Evolutionary conservation across 2,329 filamentous ascomycete species (phyloP).

Genomic region (Pyrenophora tritici-repentis): DNA sequence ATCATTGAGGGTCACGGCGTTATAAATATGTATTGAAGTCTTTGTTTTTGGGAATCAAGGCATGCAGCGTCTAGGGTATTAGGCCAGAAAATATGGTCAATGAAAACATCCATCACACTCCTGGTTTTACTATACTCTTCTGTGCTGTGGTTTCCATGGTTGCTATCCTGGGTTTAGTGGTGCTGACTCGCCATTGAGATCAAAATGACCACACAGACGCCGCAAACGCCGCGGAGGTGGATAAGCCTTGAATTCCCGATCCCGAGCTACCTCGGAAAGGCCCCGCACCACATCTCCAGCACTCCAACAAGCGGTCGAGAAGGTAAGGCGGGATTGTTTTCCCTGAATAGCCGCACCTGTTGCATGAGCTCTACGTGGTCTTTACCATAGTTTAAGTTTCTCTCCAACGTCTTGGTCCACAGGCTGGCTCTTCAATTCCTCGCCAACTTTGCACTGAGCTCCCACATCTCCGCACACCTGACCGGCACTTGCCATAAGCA

Average conservation of each 20-base stretch:
- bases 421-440: background rate
- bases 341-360: constrained; percentile 20
- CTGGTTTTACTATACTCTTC: no score
- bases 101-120: background rate
- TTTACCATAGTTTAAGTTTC: background rate
- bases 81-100: background rate
- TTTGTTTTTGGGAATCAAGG: constrained; percentile 24
- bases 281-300: constrained; percentile 8
- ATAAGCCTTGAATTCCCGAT: constrained; percentile 14
- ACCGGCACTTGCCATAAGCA: constrained; percentile 23
- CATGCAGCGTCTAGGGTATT: constrained; percentile 17
- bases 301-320: constrained; percentile 9
- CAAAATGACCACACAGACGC: constrained; percentile 4
- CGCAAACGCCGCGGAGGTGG: constrained; percentile 12
- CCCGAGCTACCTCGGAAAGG: constrained; percentile 16
- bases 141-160: no score
- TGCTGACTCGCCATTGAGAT: background rate
- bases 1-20: constrained; percentile 35
- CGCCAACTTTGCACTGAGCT: constrained; percentile 8
- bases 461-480: constrained; percentile 10
- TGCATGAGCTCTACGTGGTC: constrained; percentile 8
- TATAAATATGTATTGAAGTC: constrained; percentile 37
- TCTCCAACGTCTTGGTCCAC: background rate
- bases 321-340: constrained; percentile 19
- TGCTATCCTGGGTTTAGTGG: background rate